Evolutionary conservation across 2,329 filamentous ascomycete species (phyloP).

Genomic region (Aureobasidium pullulans): DNA sequence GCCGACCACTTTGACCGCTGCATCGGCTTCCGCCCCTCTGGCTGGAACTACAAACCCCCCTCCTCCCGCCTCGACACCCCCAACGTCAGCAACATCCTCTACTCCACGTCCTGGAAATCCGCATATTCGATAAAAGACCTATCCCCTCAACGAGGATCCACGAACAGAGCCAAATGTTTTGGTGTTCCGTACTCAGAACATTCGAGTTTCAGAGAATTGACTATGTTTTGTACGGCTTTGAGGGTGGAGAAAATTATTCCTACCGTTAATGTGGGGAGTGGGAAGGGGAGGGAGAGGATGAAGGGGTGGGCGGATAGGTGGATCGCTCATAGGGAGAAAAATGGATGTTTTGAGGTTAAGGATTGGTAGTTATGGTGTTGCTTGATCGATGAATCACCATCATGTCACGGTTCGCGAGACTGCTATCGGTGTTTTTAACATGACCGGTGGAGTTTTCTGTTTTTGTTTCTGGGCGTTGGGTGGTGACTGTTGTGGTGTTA

Average conservation of each 20-base stretch:
- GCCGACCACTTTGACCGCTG: slow-evolving; percentile 77
- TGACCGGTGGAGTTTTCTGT: no score
- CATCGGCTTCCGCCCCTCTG: slow-evolving; percentile 84
- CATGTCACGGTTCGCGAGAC: background rate
- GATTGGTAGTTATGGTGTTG: slow-evolving; percentile 18
- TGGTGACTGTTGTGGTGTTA: no score
- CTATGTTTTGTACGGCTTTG: slow-evolving; percentile 83
- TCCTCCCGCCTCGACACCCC: slow-evolving; percentile 56
- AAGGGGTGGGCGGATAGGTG: slow-evolving; percentile 59
- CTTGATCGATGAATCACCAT: background rate
- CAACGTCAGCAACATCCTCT: slow-evolving; percentile 56
- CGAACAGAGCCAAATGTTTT: slow-evolving; percentile 75
- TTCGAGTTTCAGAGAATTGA: slow-evolving; percentile 87
- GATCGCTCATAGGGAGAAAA: slow-evolving; percentile 55
- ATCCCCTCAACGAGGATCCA: slow-evolving; percentile 74
- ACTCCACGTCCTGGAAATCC: slow-evolving; percentile 66
- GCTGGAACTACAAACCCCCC: slow-evolving; percentile 84
- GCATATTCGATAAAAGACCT: slow-evolving; percentile 66
- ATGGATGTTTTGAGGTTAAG: slow-evolving; percentile 45
- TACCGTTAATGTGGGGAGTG: slow-evolving; percentile 77
- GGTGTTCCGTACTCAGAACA: slow-evolving; percentile 96
- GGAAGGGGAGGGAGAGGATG: slow-evolving; percentile 58
- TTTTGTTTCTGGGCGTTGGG: no score
- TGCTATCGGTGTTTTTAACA: no score
- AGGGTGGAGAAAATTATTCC: slow-evolving; percentile 85